A percentile compares a stretch with the other conserved stretches of the same genome.
phyloP scores from a whole-genome alignment of 169 alveolate species.

The Cryptosporidium parvum region DNA sequence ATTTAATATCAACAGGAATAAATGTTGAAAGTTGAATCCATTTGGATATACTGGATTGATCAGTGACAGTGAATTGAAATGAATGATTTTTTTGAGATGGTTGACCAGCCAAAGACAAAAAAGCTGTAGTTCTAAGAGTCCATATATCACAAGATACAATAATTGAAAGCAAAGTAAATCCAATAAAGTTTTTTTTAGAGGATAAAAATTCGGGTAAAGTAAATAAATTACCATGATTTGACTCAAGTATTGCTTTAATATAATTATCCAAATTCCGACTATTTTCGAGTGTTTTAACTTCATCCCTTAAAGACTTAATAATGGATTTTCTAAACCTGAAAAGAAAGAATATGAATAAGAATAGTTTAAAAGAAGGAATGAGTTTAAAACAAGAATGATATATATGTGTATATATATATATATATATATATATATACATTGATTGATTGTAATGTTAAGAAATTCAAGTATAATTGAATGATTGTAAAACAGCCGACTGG shows the following conservation, averaged over 20 bases:
- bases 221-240: not conserved
- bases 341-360: not conserved
- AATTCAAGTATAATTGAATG: not conserved
- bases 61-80: not conserved
- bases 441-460: not conserved
- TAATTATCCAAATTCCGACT: slow-evolving; percentile 16
- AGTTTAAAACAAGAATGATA: not conserved
- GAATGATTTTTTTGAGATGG: not conserved
- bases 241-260: not conserved
- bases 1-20: slow-evolving; percentile 20
- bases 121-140: slow-evolving; percentile 66
- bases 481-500: slow-evolving; percentile 76
- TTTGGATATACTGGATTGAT: not conserved
- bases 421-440: not conserved
- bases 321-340: slow-evolving; percentile 19
- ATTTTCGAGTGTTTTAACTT: not conserved
- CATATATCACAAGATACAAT: slow-evolving; percentile 39
- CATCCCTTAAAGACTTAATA: slow-evolving; percentile 1
- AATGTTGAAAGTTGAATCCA: slow-evolving; percentile 39
- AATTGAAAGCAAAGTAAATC: slow-evolving; percentile 8
- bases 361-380: not conserved
- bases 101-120: slow-evolving; percentile 13
- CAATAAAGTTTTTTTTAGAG: not conserved
- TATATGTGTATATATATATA: not conserved
- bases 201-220: slow-evolving; percentile 7